A percentile compares a stretch with the other conserved stretches of the same genome.
Conservation (phyloP, 2,329 filamentous ascomycete species). For the Verticillium nonalfalfae region DNA sequence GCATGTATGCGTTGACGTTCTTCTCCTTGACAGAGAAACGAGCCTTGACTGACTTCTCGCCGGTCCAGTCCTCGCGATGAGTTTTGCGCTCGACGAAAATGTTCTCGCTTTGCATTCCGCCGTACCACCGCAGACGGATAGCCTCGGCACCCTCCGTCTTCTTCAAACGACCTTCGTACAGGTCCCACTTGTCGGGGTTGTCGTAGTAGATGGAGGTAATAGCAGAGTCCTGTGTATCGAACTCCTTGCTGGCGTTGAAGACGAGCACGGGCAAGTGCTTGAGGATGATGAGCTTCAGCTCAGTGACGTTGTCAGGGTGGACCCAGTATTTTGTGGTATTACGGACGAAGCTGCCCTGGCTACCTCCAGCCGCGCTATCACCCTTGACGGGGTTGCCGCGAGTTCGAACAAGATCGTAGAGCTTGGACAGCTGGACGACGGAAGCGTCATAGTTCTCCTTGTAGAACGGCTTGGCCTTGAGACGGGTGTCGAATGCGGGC, state of each 20-base stretch:
- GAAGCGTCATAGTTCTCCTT: conserved; percentile 98
- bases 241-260: conserved; percentile 96
- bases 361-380: conserved; percentile 83
- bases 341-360: conserved; percentile 90
- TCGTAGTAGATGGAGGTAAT: conserved; percentile 99
- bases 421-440: conserved; percentile 86
- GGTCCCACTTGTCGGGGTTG: conserved; percentile 86
- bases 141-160: conserved; percentile 98
- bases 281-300: conserved; percentile 93
- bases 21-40: conserved; percentile 95
- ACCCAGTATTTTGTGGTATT: conserved; percentile 99
- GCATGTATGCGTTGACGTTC: conserved; percentile 87
- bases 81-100: conserved; percentile 98
- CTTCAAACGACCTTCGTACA: conserved; percentile 90
- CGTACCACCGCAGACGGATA: conserved; percentile 94
- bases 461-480: conserved; percentile 97
- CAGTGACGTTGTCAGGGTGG: conserved; percentile 95
- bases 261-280: conserved; percentile 97
- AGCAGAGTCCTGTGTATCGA: conserved; percentile 81
- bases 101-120: conserved; percentile 89
- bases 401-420: conserved; percentile 92
- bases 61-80: conserved; percentile 97
- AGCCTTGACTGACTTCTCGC: conserved; percentile 97
- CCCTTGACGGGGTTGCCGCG: conserved; percentile 88
- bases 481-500: conserved; percentile 88